Conservation (phyloP, 177 flowering plant genomes). For the Telopea speciosissima region DNA sequence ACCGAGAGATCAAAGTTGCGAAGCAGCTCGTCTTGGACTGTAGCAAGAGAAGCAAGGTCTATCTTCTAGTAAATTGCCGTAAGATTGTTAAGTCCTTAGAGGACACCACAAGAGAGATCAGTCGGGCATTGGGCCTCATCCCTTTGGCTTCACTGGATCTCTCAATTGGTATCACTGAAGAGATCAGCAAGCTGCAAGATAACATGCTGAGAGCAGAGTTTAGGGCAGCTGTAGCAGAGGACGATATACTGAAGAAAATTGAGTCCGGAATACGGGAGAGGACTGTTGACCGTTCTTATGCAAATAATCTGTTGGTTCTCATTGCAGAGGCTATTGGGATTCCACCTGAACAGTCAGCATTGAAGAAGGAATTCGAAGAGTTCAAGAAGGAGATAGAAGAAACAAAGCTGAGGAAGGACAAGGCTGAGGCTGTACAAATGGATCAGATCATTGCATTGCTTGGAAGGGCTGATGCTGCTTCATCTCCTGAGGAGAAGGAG, state of each 20-base stretch:
- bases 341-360: constrained; percentile 34
- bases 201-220: constrained; percentile 49
- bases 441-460: constrained; percentile 73
- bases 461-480: constrained; percentile 60
- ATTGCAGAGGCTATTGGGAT: constrained; percentile 67
- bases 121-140: constrained; percentile 46
- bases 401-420: constrained; percentile 43
- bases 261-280: constrained; percentile 61
- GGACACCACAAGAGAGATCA: constrained; percentile 40
- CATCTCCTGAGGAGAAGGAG: constrained; percentile 55
- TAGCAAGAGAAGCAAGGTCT: constrained; percentile 47
- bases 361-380: constrained; percentile 58
- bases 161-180: constrained; percentile 35
- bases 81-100: constrained; percentile 34
- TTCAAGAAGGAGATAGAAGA: constrained; percentile 63
- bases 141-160: constrained; percentile 48
- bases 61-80: constrained; percentile 52
- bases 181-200: constrained; percentile 34
- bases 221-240: constrained; percentile 48
- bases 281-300: constrained; percentile 54
- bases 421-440: constrained; percentile 75
- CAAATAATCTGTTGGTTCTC: constrained; percentile 45
- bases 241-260: constrained; percentile 53
- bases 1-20: constrained; percentile 36
- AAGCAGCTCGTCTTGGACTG: constrained; percentile 44